A percentile compares a stretch with the other conserved stretches of the same genome.
phyloP scores from a whole-genome alignment of 768 basidiomycete genomes.

The Mycena pura region DNA sequence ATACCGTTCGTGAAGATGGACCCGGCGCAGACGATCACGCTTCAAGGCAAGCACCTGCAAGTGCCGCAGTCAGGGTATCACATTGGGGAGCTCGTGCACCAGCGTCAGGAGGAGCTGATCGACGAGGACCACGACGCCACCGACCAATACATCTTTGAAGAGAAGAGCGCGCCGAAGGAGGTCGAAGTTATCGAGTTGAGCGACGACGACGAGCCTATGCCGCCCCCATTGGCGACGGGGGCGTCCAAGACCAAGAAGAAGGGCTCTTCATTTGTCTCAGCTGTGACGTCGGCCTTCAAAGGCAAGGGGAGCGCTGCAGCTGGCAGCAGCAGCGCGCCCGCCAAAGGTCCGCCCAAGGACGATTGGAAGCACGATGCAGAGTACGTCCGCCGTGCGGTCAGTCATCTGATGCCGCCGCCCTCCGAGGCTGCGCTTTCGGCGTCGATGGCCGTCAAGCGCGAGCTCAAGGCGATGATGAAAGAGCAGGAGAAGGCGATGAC shows the following conservation, averaged over 20 bases:
- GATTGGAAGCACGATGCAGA: conserved; percentile 63
- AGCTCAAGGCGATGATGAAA: conserved; percentile 65
- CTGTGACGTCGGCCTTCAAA: conserved; percentile 11
- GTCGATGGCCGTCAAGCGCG: conserved; percentile 63
- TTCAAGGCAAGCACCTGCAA: conserved; percentile 45
- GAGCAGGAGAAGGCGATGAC: conserved; percentile 56
- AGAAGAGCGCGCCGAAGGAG: conserved; percentile 18
- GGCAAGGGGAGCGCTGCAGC: conserved; percentile 7
- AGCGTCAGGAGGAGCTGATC: conserved; percentile 44
- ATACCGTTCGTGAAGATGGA: conserved; percentile 57
- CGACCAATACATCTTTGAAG: conserved; percentile 53
- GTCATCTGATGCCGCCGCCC: conserved; percentile 66
- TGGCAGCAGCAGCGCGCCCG: conserved; percentile 10
- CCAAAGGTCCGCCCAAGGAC: conserved; percentile 37
- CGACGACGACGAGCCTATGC: conserved; percentile 33
- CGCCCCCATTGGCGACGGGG: conserved; percentile 17
- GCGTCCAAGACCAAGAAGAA: conserved; percentile 28
- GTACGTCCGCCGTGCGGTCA: conserved; percentile 53
- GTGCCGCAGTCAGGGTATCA: conserved; percentile 67
- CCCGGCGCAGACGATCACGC: conserved; percentile 50
- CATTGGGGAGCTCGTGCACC: conserved; percentile 54
- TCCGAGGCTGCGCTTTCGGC: conserved; percentile 59
- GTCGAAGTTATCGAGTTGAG: conserved; percentile 28
- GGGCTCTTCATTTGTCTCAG: conserved; percentile 14
- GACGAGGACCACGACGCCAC: conserved; percentile 57